Base-by-base conservation (phyloP, 345 rosid species). In the Aurinia saxatilis region DNA sequence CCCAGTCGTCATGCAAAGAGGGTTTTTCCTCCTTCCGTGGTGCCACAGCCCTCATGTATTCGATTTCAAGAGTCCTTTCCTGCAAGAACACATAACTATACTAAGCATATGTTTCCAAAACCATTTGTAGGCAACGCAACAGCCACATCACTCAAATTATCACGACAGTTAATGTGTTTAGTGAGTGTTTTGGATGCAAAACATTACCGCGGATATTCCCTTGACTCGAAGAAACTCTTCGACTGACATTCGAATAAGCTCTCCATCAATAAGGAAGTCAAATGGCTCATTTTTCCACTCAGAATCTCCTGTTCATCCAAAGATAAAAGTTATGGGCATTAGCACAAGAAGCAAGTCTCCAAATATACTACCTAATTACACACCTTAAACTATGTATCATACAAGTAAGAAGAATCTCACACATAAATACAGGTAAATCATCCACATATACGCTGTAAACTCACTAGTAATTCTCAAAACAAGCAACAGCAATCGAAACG, bases 1-100 rank as follows among this genome's bases (percentile, higher is more conserved):
- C 99, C 99, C 97, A 90, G 42, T 93, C 99, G 71, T 93, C 96
- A 80, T 93, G 97, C 23, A 81, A 80, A 18, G 82, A 87, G 41
- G 87, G 87, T 9, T 79, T 82, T 52, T 90, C 97, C 79, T 90
- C 90, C 67, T 77, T 87, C 42, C 91, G 72, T 33, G 96, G 96
- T 11, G 75, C 81, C 60, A 93, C 95, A 40, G 91, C 97, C 72
- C 83, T 85, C 34, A 90, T 80, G 76, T 87, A 93, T 35, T 93
- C 99, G 50, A 93, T 85, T 79, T 93, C 99, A 80, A 93, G 56
- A 69, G 80, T 76, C 68, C 76, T 82, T 78, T 93, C 99, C 99
- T 93, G 84, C 49, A 65, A 57, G 36, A 65, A 17, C 21, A 50
- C 52, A 60, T 2, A 49, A 41, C 33, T 41, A 2, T 19, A 2